Percentiles rank a stretch among this genome's conserved stretches.
Conservation (phyloP, 176 grass and related monocot species). For the Oryza nivara region DNA sequence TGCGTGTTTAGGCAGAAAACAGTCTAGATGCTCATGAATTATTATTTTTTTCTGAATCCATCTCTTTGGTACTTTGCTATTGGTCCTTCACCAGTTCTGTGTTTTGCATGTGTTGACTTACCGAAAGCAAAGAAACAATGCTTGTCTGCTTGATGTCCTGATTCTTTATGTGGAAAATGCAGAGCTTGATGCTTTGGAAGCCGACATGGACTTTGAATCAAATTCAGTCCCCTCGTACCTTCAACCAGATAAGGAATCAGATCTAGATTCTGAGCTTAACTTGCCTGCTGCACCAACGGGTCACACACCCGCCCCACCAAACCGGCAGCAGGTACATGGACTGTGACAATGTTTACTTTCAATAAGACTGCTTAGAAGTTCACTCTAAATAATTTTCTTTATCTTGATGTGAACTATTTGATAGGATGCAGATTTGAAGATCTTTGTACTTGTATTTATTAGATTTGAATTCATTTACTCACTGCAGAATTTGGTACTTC, state of each 20-base stretch:
- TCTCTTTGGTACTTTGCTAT: neutral
- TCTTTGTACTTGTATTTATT: neutral
- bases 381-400: conserved; percentile 10
- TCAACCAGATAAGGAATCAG: conserved; percentile 79
- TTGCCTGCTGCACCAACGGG: conserved; percentile 75
- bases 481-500: neutral
- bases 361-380: neutral
- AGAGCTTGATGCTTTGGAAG: conserved; percentile 99
- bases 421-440: neutral
- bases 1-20: neutral
- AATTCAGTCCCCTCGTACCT: conserved; percentile 91
- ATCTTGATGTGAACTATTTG: neutral
- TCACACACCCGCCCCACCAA: conserved; percentile 42
- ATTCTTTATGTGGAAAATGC: conserved; percentile 48
- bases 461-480: neutral
- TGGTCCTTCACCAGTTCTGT: neutral
- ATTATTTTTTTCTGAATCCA: neutral
- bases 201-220: conserved; percentile 79
- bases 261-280: conserved; percentile 70
- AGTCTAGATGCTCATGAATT: neutral
- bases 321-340: conserved; percentile 38
- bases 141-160: conserved; percentile 16
- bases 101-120: neutral
- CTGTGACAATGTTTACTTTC: neutral
- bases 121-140: neutral